Evolutionary conservation across 208 protist genomes (phyloP).

Genomic region (Trypanosomatidae sp.): DNA sequence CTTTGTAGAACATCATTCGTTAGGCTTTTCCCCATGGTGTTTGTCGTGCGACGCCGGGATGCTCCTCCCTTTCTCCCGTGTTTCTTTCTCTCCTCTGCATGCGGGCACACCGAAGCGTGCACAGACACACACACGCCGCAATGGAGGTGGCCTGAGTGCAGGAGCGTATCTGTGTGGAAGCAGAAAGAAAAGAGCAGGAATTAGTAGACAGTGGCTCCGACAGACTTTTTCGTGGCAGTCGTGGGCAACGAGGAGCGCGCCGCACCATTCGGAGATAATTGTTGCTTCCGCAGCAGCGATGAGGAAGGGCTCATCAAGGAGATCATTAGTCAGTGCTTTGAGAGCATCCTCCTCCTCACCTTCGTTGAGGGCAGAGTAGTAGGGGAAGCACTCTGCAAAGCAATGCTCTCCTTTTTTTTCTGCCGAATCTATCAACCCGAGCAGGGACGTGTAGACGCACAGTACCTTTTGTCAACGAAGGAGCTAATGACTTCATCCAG

Average conservation of each 20-base stretch:
- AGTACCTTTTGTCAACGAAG: conserved; percentile 65
- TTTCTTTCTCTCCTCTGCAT: background rate
- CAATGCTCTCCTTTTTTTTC: conserved; percentile 42
- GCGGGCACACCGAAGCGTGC: background rate
- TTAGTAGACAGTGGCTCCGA: conserved; percentile 1
- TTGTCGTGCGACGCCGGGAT: background rate
- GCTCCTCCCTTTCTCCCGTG: background rate
- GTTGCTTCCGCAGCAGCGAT: conserved; percentile 22
- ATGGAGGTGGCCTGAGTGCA: background rate
- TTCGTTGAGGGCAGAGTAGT: conserved; percentile 26
- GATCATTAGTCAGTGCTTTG: conserved; percentile 29
- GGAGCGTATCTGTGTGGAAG: background rate
- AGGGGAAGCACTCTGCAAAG: conserved; percentile 38
- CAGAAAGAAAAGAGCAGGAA: background rate
- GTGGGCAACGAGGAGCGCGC: conserved; percentile 25
- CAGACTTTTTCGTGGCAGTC: conserved; percentile 45
- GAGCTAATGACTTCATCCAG: conserved; percentile 42
- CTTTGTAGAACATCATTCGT: no score
- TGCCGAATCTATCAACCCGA: conserved; percentile 28
- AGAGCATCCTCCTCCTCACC: conserved; percentile 40
- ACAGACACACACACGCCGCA: background rate
- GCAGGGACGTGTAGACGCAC: conserved; percentile 30
- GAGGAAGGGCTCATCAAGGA: conserved; percentile 31
- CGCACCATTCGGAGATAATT: conserved; percentile 24
- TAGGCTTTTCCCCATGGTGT: background rate